Conservation (phyloP, 768 basidiomycete species). For the Auricularia sp. region DNA sequence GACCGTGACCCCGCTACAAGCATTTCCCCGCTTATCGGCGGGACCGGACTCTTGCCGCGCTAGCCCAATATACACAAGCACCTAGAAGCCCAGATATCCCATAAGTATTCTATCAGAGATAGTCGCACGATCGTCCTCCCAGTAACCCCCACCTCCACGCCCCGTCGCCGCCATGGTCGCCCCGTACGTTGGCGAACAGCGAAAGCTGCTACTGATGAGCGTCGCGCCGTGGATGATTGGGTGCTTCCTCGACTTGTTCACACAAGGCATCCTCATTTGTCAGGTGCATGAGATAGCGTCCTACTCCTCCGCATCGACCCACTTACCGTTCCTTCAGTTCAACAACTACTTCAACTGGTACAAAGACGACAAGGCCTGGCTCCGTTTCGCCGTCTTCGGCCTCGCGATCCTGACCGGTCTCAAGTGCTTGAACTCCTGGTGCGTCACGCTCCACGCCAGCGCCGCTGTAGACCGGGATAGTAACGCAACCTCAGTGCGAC, state of each 20-base stretch:
- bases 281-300: neutral
- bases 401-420: neutral
- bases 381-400: neutral
- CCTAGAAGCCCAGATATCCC: no score
- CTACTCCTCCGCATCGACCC: neutral
- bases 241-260: neutral
- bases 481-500: neutral
- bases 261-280: neutral
- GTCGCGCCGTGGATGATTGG: neutral
- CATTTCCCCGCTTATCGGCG: no score
- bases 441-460: neutral
- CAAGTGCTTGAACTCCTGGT: neutral
- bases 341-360: conserved; percentile 1
- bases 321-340: neutral
- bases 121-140: no score
- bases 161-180: neutral
- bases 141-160: no score
- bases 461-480: neutral
- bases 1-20: no score
- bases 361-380: neutral
- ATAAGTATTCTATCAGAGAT: no score
- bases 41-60: no score
- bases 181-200: neutral
- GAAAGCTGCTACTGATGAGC: neutral
- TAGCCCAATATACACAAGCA: no score